phyloP scores from a whole-genome alignment of 2,329 filamentous ascomycete genomes.

The Monilinia fructigena region DNA sequence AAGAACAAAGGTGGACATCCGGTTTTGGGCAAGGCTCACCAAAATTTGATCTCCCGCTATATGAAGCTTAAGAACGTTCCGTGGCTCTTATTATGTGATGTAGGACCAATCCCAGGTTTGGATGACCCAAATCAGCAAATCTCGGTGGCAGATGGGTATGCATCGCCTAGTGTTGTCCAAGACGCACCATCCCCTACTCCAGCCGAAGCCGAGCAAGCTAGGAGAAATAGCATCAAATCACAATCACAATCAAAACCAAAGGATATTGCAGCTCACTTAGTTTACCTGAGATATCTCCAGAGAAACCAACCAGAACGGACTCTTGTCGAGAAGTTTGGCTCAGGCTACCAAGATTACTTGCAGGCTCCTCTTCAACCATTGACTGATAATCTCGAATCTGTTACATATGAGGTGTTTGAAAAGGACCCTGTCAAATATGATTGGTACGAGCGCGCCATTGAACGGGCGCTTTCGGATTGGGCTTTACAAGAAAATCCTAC shows the following conservation, averaged over 20 bases:
- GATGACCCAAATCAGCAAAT: conserved; percentile 37
- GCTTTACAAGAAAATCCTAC: conserved; percentile 68
- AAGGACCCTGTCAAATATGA: conserved; percentile 98
- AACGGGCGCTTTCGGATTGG: conserved; percentile 80
- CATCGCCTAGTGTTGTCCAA: conserved; percentile 46
- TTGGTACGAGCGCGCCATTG: conserved; percentile 86
- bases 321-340: conserved; percentile 66
- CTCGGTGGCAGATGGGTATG: conserved; percentile 38
- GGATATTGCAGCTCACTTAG: conserved; percentile 64
- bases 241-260: conserved; percentile 49
- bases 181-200: conserved; percentile 53
- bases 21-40: conserved; percentile 59
- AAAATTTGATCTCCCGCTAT: conserved; percentile 59
- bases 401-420: conserved; percentile 98
- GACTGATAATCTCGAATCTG: conserved; percentile 93
- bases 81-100: conserved; percentile 62
- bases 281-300: conserved; percentile 83
- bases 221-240: conserved; percentile 40
- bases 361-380: conserved; percentile 93
- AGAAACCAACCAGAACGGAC: conserved; percentile 69
- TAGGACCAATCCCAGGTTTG: conserved; percentile 50
- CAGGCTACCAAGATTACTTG: conserved; percentile 87
- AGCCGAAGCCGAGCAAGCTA: conserved; percentile 63
- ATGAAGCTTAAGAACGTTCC: conserved; percentile 64
- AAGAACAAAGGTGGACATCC: conserved; percentile 61